A percentile compares a stretch with the other conserved stretches of the same genome.
Evolutionary conservation across 208 protist species (phyloP).

Genomic region (Leishmania major): DNA sequence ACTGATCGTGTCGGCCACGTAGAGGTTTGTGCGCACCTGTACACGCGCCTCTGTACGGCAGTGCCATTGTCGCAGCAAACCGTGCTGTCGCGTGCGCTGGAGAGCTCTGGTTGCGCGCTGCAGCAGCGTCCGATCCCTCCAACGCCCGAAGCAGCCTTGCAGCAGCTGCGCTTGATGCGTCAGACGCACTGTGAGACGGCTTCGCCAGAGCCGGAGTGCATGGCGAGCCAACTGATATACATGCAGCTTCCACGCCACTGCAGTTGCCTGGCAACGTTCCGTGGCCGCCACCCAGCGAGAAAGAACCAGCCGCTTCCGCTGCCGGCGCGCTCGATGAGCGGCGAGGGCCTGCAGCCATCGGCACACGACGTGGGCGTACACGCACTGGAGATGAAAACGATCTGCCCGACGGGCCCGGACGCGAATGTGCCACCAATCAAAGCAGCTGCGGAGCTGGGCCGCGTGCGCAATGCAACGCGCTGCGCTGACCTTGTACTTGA

Average conservation of each 20-base stretch:
- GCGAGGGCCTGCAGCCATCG: constrained; percentile 18
- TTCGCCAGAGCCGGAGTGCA: constrained; percentile 18
- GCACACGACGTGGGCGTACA: constrained; percentile 5
- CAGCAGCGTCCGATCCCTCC: constrained; percentile 23
- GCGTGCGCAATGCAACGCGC: constrained; percentile 11
- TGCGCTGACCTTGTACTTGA: constrained; percentile 21
- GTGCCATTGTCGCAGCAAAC: constrained; percentile 27
- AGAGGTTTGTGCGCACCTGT: constrained; percentile 24
- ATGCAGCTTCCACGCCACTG: constrained; percentile 12
- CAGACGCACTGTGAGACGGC: constrained; percentile 1
- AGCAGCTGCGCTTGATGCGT: constrained; percentile 3
- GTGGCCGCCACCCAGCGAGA: constrained; percentile 12
- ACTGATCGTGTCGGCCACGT: constrained; percentile 67
- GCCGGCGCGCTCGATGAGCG: background rate
- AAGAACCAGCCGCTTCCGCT: constrained; percentile 9
- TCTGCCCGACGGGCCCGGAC: constrained; percentile 12
- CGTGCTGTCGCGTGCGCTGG: background rate
- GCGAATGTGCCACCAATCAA: constrained; percentile 12
- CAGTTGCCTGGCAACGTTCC: constrained; percentile 1
- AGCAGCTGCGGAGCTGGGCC: constrained; percentile 14
- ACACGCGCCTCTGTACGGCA: constrained; percentile 9
- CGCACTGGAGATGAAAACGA: constrained; percentile 6
- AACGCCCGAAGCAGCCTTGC: constrained; percentile 35
- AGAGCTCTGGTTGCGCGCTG: constrained; percentile 1
- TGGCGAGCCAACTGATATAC: constrained; percentile 7